These are phyloP conservation scores for Spirogloea muscicola DNA, from an alignment of 139 green algal species.

Conservation along the genomic window DNA sequence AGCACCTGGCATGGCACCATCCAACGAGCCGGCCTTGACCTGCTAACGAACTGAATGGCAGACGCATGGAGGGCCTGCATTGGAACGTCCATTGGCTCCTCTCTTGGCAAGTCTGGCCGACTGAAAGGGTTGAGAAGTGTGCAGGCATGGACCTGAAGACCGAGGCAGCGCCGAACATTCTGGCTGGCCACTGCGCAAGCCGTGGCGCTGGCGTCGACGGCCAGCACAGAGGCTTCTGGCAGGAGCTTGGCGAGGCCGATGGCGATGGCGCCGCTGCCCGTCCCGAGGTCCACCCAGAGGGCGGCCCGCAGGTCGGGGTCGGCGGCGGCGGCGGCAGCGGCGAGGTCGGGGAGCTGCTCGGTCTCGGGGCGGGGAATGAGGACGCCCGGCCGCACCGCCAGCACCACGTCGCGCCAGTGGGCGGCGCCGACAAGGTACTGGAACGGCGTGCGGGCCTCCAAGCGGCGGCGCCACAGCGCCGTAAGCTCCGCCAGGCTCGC, in stretches of 20 bases:
- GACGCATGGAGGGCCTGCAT: too few relatives aligned
- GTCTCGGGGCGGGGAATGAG: slow-evolving; percentile 90
- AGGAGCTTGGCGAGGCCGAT: slow-evolving; percentile 65
- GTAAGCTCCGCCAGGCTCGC: slow-evolving; percentile 25
- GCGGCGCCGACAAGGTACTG: slow-evolving; percentile 81
- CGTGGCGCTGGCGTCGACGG: slow-evolving; percentile 33
- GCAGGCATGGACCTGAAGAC: too few relatives aligned
- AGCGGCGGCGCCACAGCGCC: slow-evolving; percentile 26
- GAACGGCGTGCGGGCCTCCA: slow-evolving; percentile 70
- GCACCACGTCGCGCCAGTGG: slow-evolving; percentile 78
- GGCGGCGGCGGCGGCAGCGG: not conserved
- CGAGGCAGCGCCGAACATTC: slow-evolving; percentile 36
- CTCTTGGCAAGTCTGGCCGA: too few relatives aligned
- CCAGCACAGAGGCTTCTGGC: slow-evolving; percentile 13
- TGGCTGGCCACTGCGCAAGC: slow-evolving; percentile 6
- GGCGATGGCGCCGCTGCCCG: slow-evolving; percentile 82
- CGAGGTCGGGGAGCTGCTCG: slow-evolving; percentile 63
- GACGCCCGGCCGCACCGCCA: slow-evolving; percentile 72
- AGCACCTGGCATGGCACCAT: too few relatives aligned
- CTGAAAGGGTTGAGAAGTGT: too few relatives aligned
- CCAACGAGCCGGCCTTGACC: too few relatives aligned
- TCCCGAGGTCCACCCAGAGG: slow-evolving; percentile 83
- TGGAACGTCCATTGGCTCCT: too few relatives aligned
- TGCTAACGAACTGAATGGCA: too few relatives aligned
- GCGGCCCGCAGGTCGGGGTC: not conserved